Evolutionary conservation across 371 early-diverging fungal genomes (phyloP).

Genomic region (Amoeboradix gromovi): DNA sequence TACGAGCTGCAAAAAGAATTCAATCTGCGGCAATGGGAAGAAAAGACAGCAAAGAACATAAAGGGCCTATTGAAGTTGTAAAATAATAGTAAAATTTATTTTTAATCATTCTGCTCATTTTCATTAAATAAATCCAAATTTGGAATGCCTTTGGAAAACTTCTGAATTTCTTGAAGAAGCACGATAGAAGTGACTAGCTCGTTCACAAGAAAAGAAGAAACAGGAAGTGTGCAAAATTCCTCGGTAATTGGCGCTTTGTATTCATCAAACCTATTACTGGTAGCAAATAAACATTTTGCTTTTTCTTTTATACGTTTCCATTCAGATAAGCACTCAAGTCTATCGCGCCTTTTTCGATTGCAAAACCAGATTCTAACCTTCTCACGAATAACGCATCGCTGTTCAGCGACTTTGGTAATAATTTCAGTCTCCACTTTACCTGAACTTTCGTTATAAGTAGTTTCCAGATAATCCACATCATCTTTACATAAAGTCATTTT

Average conservation of each 20-base stretch:
- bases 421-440: neutral
- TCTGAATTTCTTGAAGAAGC: neutral
- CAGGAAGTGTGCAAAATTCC: neutral
- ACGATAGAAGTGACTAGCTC: neutral
- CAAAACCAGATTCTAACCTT: neutral
- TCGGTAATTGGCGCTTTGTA: neutral
- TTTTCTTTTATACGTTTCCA: neutral
- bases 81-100: too few species aligned
- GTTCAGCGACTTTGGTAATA: neutral
- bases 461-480: neutral
- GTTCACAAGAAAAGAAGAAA: neutral
- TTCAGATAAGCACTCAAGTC: neutral
- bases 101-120: neutral
- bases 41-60: neutral
- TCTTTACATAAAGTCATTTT: neutral
- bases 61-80: neutral
- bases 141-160: neutral
- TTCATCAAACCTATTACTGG: neutral
- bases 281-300: neutral
- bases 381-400: neutral
- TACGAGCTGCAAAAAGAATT: neutral
- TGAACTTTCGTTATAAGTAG: neutral
- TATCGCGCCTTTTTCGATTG: neutral
- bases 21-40: neutral
- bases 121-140: neutral